These are phyloP conservation scores for Nothomitra cinnamomea DNA, from an alignment of 2,329 filamentous ascomycete genomes.

Conservation along the genomic window DNA sequence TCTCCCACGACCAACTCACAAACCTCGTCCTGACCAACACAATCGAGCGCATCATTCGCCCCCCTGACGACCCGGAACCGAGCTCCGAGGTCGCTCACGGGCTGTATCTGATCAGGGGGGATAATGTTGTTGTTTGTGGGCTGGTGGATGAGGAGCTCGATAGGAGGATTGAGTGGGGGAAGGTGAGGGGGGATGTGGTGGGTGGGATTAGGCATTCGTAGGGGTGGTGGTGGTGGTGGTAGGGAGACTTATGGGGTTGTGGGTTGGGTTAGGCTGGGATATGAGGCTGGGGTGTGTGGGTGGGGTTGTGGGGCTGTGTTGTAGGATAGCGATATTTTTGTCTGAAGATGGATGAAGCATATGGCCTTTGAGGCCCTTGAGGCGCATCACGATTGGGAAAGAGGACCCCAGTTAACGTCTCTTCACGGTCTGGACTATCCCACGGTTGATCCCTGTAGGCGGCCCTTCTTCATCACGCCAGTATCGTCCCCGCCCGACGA, in stretches of 20 bases:
- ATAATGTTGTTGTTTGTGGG: conserved; percentile 84
- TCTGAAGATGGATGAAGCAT: no score
- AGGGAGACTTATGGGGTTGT: background rate
- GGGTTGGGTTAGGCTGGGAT: background rate
- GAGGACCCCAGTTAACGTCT: no score
- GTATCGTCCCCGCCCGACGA: no score
- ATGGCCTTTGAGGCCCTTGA: no score
- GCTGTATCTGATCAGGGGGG: conserved; percentile 79
- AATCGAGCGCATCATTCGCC: conserved; percentile 78
- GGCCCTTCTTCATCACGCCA: no score
- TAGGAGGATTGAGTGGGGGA: conserved; percentile 76
- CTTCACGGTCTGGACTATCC: no score
- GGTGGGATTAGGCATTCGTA: conserved; percentile 66
- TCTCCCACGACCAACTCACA: conserved; percentile 78
- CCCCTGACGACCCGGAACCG: conserved; percentile 64
- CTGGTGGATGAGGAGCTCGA: conserved; percentile 82
- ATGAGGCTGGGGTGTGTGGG: no score
- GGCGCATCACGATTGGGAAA: no score
- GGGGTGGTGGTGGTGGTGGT: conserved; percentile 10
- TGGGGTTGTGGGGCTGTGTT: no score
- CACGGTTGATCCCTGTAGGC: no score
- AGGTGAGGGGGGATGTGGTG: conserved; percentile 72
- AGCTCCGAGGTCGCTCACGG: conserved; percentile 71
- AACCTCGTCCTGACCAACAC: conserved; percentile 78
- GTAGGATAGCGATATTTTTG: no score